Base-by-base conservation (phyloP, 2,329 filamentous ascomycete genomes). In the Phyllosticta citribraziliensis region DNA sequence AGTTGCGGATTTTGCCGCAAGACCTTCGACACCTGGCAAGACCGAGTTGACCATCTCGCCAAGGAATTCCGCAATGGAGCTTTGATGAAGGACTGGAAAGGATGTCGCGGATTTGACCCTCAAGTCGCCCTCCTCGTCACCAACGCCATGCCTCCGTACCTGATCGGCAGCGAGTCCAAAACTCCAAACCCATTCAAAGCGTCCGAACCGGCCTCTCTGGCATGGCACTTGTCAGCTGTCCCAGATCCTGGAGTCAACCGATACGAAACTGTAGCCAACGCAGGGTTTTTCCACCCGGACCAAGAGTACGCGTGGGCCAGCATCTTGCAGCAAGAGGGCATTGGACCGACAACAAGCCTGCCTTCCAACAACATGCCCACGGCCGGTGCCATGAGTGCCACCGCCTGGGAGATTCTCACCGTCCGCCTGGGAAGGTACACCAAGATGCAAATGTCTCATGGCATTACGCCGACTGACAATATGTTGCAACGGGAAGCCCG, bases 81-180 rank as follows among this genome's bases (percentile, higher is more conserved):
- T 5, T 73, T 74, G 30, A 84, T 84, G 80, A 73, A 72, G 27
- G 73, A 80, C 47, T 84, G 82, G 82, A 78, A 77, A 57, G 81
- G 82, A 2, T 82, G 80, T 65, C 75, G 82, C 66, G 82, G 81
- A 3, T 67, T 84, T 4, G 77, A 79, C 62, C 70, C 76, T 10
- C 72, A 75, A 22, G 74, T 80, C 11, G 78, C 78, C 6, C 73
- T 76, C 3, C 74, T 77, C 52, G 78, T 81, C 58, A 78, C 76
- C 2, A 79, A 78, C 60, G 78, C 78, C 2, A 80, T 81, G 78
- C 78, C 78, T 14, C 78, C 78, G 4, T 80, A 80, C 62, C 71
- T 80, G 9, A 80, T 81, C 52, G 77, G 76, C 25, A 75, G 77
- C 40, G 78, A 81, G 64, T 52, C 55, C 24, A 64, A 35, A 30